A percentile compares a stretch with the other conserved stretches of the same genome.
phyloP scores from a whole-genome alignment of 2,329 filamentous ascomycete species.

The Alternaria postmessia region DNA sequence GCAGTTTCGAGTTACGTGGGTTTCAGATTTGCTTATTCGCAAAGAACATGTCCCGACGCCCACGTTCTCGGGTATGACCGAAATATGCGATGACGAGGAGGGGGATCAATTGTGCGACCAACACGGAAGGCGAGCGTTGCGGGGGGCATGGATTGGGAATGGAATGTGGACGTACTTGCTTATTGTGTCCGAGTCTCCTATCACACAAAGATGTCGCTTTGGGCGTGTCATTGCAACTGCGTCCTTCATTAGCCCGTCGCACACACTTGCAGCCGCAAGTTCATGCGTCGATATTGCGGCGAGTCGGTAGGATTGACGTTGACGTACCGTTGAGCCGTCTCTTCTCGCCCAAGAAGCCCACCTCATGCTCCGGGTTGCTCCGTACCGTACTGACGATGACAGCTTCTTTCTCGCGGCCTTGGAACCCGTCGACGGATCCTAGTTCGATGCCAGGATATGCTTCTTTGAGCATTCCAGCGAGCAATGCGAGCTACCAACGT shows the following conservation, averaged over 20 bases:
- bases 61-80: slow-evolving; percentile 18
- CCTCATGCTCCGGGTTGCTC: slow-evolving; percentile 85
- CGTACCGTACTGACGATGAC: slow-evolving; percentile 93
- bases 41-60: slow-evolving; percentile 17
- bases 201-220: slow-evolving; percentile 85
- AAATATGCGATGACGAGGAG: not conserved
- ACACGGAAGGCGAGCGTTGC: not conserved
- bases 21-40: slow-evolving; percentile 12
- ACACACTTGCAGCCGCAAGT: not conserved
- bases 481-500: slow-evolving; percentile 70
- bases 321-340: slow-evolving; percentile 84
- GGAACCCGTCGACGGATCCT: slow-evolving; percentile 97
- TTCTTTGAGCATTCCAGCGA: slow-evolving; percentile 80
- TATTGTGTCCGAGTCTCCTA: slow-evolving; percentile 94
- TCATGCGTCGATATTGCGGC: slow-evolving; percentile 3
- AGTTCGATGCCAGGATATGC: slow-evolving; percentile 85
- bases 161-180: slow-evolving; percentile 69
- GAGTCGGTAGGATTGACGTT: slow-evolving; percentile 10
- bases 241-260: slow-evolving; percentile 20
- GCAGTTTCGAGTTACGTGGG: slow-evolving; percentile 24
- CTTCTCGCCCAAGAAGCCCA: slow-evolving; percentile 93
- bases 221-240: slow-evolving; percentile 96
- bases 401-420: slow-evolving; percentile 95
- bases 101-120: slow-evolving; percentile 4
- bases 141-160: slow-evolving; percentile 11